Conservation (phyloP, 2,329 filamentous ascomycete genomes). For the Fusarium sp. region DNA sequence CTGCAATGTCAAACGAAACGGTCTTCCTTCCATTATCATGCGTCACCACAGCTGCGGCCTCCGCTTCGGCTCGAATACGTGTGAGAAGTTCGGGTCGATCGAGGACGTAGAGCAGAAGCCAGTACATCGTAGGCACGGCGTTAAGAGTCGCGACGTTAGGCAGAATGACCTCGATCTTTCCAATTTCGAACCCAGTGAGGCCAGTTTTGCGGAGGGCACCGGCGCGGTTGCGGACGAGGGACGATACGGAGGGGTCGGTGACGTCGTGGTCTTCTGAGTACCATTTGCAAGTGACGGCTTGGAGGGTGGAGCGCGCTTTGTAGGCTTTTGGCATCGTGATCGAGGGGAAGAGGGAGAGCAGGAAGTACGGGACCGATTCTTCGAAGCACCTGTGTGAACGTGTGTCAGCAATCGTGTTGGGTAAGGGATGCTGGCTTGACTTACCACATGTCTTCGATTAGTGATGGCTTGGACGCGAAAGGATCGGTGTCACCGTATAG, state of each 20-base stretch:
- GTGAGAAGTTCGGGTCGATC: constrained; percentile 41
- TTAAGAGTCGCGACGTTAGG: constrained; percentile 49
- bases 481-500: constrained; percentile 59
- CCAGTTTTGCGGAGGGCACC: constrained; percentile 44
- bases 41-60: not conserved
- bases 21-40: not conserved
- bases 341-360: constrained; percentile 48
- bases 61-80: constrained; percentile 35
- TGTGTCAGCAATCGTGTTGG: not conserved
- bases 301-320: constrained; percentile 41
- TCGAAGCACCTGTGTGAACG: constrained; percentile 36
- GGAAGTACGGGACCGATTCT: constrained; percentile 39
- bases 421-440: not conserved
- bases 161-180: constrained; percentile 47
- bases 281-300: constrained; percentile 46
- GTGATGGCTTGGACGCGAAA: constrained; percentile 43
- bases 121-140: constrained; percentile 53
- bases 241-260: constrained; percentile 41
- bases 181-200: constrained; percentile 45
- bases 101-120: constrained; percentile 49
- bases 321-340: constrained; percentile 48
- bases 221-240: constrained; percentile 47
- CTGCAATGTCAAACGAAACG: constrained; percentile 51
- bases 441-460: constrained; percentile 40
- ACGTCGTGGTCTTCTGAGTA: constrained; percentile 47